Percentiles rank a stretch among this genome's conserved stretches.
Evolutionary conservation across 768 basidiomycete genomes (phyloP).

Genomic region (Lanmaoa pseudosensibilis): DNA sequence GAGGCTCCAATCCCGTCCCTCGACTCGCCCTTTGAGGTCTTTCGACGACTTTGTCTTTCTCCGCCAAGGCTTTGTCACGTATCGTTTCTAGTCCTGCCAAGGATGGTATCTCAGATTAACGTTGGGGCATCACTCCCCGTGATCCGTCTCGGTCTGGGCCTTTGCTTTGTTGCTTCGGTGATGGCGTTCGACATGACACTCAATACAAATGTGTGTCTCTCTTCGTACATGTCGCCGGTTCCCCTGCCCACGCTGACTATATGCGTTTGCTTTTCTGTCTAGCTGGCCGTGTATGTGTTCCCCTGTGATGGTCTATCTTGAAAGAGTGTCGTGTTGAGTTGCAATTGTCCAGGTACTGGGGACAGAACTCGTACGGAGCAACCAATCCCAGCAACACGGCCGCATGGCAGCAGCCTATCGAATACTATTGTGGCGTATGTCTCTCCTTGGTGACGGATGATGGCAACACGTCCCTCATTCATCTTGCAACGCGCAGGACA

Average conservation of each 20-base stretch:
- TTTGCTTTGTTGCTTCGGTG: constrained; percentile 13
- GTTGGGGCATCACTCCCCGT: background rate
- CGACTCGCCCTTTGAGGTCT: background rate
- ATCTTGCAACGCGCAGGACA: constrained; percentile 39
- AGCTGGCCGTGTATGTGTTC: constrained; percentile 29
- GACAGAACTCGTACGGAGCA: constrained; percentile 39
- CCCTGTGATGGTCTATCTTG: background rate
- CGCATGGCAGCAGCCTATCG: constrained; percentile 33
- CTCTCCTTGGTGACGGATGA: background rate
- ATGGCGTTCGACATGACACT: constrained; percentile 28
- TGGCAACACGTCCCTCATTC: background rate
- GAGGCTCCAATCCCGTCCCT: background rate
- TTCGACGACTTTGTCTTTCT: background rate
- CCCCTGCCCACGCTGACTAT: background rate
- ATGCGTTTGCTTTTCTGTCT: background rate
- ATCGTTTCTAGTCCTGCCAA: background rate
- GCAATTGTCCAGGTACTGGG: constrained; percentile 30
- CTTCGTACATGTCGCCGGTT: background rate
- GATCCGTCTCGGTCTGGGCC: constrained; percentile 15
- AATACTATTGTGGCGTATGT: constrained; percentile 32
- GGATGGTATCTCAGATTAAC: constrained; percentile 11
- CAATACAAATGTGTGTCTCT: constrained; percentile 26
- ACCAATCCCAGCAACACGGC: constrained; percentile 22
- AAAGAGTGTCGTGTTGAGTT: background rate
- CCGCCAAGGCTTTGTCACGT: background rate